Evolutionary conservation across 2,329 filamentous ascomycete species (phyloP).

Genomic region (Calonectria honghensis): DNA sequence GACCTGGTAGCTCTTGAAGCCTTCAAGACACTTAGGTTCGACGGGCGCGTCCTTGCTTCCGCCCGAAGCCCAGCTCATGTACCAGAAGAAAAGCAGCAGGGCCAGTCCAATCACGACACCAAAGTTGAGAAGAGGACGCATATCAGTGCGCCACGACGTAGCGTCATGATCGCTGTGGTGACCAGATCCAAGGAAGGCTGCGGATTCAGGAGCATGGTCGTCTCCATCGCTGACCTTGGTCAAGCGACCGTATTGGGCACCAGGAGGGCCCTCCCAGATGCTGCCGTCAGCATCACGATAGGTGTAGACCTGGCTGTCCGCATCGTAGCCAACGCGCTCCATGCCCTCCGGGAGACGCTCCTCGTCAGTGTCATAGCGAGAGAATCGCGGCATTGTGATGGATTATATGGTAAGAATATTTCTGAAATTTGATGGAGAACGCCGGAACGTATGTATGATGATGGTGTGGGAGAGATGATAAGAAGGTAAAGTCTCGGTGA

Average conservation of each 20-base stretch:
- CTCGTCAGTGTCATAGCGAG: slow-evolving; percentile 67
- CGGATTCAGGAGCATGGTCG: slow-evolving; percentile 47
- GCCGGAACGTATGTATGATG: slow-evolving; percentile 6
- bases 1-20: slow-evolving; percentile 62
- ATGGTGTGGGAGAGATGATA: background rate
- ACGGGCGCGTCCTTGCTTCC: slow-evolving; percentile 39
- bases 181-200: slow-evolving; percentile 57
- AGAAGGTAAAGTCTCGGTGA: background rate
- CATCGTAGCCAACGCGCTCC: slow-evolving; percentile 73
- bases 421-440: background rate
- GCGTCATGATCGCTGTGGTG: slow-evolving; percentile 47
- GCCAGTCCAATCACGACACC: slow-evolving; percentile 72
- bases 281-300: slow-evolving; percentile 70
- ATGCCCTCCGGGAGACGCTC: slow-evolving; percentile 74
- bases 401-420: background rate
- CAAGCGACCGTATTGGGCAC: slow-evolving; percentile 69
- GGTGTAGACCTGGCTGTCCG: slow-evolving; percentile 72
- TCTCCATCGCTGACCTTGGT: slow-evolving; percentile 61
- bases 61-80: slow-evolving; percentile 60
- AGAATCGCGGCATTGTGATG: slow-evolving; percentile 63
- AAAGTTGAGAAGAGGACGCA: slow-evolving; percentile 76
- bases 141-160: slow-evolving; percentile 70
- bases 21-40: slow-evolving; percentile 54
- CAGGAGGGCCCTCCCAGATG: slow-evolving; percentile 70
- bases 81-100: slow-evolving; percentile 70